Evolutionary conservation across 306 rosid genomes (phyloP).

Genomic region (Carpinus viminea): DNA sequence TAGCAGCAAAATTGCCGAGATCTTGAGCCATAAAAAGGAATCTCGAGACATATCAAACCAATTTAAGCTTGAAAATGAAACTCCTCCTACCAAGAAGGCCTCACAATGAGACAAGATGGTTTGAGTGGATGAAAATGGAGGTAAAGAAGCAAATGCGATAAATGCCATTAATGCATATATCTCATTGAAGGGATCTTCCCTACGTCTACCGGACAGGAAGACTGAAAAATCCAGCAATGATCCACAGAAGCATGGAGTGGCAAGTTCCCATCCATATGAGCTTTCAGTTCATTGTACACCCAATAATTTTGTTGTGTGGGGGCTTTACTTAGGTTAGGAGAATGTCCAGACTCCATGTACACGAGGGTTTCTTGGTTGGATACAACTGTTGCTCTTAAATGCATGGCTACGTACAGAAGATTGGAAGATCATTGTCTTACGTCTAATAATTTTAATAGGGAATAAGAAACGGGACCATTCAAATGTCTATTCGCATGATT

Average conservation of each 20-base stretch:
- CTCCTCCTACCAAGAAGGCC: conserved; percentile 31
- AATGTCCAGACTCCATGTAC: conserved; percentile 41
- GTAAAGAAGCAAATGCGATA: conserved; percentile 13
- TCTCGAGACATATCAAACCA: conserved; percentile 1
- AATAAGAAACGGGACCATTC: neutral
- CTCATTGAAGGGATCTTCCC: conserved; percentile 7
- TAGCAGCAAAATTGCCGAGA: too few relatives aligned
- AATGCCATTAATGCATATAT: conserved; percentile 34
- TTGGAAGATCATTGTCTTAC: neutral
- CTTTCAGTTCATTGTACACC: conserved; percentile 29
- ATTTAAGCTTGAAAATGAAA: conserved; percentile 27
- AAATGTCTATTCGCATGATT: neutral
- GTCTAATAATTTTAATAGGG: neutral
- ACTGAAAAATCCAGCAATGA: neutral
- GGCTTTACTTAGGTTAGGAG: conserved; percentile 32
- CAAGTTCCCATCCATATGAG: conserved; percentile 34
- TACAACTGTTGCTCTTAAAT: conserved; percentile 47
- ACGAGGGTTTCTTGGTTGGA: conserved; percentile 54
- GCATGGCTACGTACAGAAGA: neutral
- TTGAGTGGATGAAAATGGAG: conserved; percentile 19
- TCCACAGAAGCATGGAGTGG: conserved; percentile 6
- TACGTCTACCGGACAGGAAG: conserved; percentile 7
- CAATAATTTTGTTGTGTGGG: conserved; percentile 39
- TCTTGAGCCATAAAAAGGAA: neutral
- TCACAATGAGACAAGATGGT: conserved; percentile 3